These are phyloP conservation scores for Schwanniomyces pseudopolymorphus DNA, from an alignment of 805 yeast species.

Conservation along the genomic window DNA sequence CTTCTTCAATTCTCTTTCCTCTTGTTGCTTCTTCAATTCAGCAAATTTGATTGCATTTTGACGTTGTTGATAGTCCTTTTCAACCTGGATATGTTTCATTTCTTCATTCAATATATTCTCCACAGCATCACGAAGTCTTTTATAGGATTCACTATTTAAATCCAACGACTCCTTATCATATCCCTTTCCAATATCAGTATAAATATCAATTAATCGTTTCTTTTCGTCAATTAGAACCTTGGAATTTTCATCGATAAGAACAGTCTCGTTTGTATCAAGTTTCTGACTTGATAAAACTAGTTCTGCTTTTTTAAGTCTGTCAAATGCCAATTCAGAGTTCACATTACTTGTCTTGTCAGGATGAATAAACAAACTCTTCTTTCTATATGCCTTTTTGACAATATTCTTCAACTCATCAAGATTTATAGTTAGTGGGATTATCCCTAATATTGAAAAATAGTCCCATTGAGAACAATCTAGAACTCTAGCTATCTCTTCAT, in stretches of 20 bases:
- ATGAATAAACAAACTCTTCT: slow-evolving; percentile 63
- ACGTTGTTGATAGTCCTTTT: slow-evolving; percentile 22
- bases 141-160: neutral
- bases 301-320: slow-evolving; percentile 56
- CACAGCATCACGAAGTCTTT: slow-evolving; percentile 35
- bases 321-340: slow-evolving; percentile 66
- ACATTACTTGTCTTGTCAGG: slow-evolving; percentile 62
- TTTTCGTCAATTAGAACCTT: slow-evolving; percentile 13
- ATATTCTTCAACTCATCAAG: slow-evolving; percentile 34
- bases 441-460: slow-evolving; percentile 53
- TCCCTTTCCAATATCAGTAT: slow-evolving; percentile 18
- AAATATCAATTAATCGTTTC: slow-evolving; percentile 27
- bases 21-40: slow-evolving; percentile 30
- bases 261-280: slow-evolving; percentile 9
- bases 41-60: slow-evolving; percentile 24
- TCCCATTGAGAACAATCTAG: slow-evolving; percentile 48
- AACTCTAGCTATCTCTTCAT: slow-evolving; percentile 58
- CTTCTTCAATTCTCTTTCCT: slow-evolving; percentile 41
- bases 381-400: slow-evolving; percentile 51
- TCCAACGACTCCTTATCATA: neutral
- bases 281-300: slow-evolving; percentile 21
- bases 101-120: slow-evolving; percentile 45
- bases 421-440: slow-evolving; percentile 23
- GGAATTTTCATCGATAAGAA: slow-evolving; percentile 4
- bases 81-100: slow-evolving; percentile 25